These are phyloP conservation scores for sweet orange (Citrus sinensis) DNA, from an alignment of 345 rosid species.

Conservation along the genomic window DVS_A1.0 CM039169.1:18017501-18018000, in stretches of 20 bases:
- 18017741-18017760: conserved; percentile 26
- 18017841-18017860: neutral
- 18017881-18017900: conserved; percentile 22
- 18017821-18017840: neutral
- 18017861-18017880: conserved; percentile 29
- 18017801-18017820: conserved; percentile 29
- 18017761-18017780: conserved; percentile 43
- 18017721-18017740: conserved; percentile 10
- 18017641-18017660: conserved; percentile 29
- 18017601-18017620: neutral
- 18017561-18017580: conserved; percentile 25
- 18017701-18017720: conserved; percentile 14
- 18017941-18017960: neutral
- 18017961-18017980: too few species aligned
- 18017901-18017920: conserved; percentile 13
- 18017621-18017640: neutral
- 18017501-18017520: neutral
- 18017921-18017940: neutral
- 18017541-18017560: conserved; percentile 44
- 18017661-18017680: conserved; percentile 41
- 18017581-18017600: conserved; percentile 18
- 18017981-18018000: neutral
- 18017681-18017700: conserved; percentile 30
- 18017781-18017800: neutral
- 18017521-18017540: conserved; percentile 22